Base-by-base conservation (phyloP, 805 yeast genomes). In the Candida qinlingensis region DNA sequence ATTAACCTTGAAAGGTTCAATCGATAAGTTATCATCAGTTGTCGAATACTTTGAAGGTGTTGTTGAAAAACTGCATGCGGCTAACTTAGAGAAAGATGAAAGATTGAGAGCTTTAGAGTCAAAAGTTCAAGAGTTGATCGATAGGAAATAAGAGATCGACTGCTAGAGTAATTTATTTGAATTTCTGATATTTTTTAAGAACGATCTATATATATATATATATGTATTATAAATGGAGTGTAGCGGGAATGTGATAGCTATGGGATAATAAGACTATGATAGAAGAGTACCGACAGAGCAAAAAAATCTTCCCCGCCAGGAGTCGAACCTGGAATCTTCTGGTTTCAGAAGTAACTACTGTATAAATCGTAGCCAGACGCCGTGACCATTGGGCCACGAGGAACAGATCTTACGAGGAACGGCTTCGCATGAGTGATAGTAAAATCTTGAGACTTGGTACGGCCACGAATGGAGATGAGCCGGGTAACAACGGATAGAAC, bases 361-460 rank as follows among this genome's bases (percentile, higher is more conserved):
- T 13, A 28, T 55, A 61, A 64, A 70, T 74, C 82, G 82, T 77
- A 78, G 82, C 81, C 83, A 76, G 81, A 78, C 82, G 82, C 82
- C 83, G 78, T 77, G 80, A 78, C 83, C 83, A 78, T 78, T 78
- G 81, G 83, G 83, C 82, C 83, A 78, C 80, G 82, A 78, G 82
- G 83, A 78, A 78, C 74, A 70, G 72, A 61, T 58, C 45, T 54
- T n/a, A 42, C 25, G 11, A 29, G 2, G 3, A 13, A 7, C 25
- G 34, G 27, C 28, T 28, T 29, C 10, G 12, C 34, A 31, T 31
- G 34, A 10, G 10, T 25, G 19, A 26, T 9, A 8, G 41, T 9
- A 5, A 28, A 37, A 28, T 13, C 13, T 28, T 7, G 29, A n/a
- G 28, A 9, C 6, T 25, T 10, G 40, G 38, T 36, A 36, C 26